Percentiles rank a stretch among this genome's conserved stretches.
phyloP scores from a whole-genome alignment of 306 rosid genomes.

The Hylodesmum podocarpum region DNA sequence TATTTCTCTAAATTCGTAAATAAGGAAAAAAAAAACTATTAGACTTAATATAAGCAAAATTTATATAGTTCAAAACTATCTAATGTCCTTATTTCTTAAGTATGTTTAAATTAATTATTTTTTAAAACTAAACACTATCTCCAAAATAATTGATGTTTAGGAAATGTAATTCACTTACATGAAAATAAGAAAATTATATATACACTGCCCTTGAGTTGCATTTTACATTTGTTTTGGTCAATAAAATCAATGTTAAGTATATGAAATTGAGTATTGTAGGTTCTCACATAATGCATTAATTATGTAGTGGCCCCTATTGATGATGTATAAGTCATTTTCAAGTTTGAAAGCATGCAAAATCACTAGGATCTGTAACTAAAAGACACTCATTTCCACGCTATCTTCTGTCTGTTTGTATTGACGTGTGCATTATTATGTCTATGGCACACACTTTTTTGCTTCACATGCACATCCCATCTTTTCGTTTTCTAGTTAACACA shows the following conservation, averaged over 20 bases:
- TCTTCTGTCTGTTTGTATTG: conserved; percentile 31
- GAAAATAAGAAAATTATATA: too few relatives aligned
- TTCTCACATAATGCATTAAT: conserved; percentile 1
- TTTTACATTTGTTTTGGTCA: background rate
- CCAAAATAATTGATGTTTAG: too few relatives aligned
- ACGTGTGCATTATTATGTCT: conserved; percentile 37
- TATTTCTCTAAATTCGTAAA: too few relatives aligned
- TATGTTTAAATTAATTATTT: too few relatives aligned
- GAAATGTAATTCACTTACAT: too few relatives aligned
- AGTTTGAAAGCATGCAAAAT: conserved; percentile 30
- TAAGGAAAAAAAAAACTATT: too few relatives aligned
- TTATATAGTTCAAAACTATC: too few relatives aligned
- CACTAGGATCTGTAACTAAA: conserved; percentile 35
- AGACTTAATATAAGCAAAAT: too few relatives aligned
- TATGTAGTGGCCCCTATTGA: conserved; percentile 6
- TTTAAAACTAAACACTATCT: too few relatives aligned
- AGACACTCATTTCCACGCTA: conserved; percentile 39
- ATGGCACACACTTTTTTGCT: conserved; percentile 31
- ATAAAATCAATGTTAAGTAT: background rate
- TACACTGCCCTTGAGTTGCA: too few relatives aligned
- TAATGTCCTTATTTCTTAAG: too few relatives aligned
- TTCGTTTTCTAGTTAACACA: conserved; percentile 21
- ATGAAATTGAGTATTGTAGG: background rate
- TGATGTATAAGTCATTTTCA: conserved; percentile 41
- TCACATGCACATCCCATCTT: conserved; percentile 49